Evolutionary conservation across 2,329 filamentous ascomycete genomes (phyloP), one percentile per base, ranked within the genome.

Genomic region (Pezicula radicicola): DNA sequence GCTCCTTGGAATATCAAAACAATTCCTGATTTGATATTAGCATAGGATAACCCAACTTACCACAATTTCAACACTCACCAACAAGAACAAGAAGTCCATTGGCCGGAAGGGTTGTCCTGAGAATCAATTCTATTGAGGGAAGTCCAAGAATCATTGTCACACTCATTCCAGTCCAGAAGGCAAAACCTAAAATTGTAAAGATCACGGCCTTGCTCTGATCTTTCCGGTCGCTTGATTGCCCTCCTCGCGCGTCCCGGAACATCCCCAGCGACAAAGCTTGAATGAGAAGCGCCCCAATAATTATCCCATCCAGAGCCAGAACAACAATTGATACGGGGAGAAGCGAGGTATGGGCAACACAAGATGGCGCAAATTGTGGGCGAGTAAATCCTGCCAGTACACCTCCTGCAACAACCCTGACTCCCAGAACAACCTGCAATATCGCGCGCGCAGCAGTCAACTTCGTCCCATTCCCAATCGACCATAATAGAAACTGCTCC

Each of bases 401-500:
- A 15, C 53, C 58, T 19, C 66, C 66, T 16, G 56, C 62, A 37
- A 67, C 51, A 18, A 64, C 46, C 53, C 66, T 60, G 8, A 62
- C 13, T 10, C 48, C 54, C 28, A 69, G 51, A 27, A 66, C 48
- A 36, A 55, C 60, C 43, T 67, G 65, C 18, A 68, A 46, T 36
- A 64, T 51, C 43, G 64, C 52, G 47, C 57, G 54, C 47, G 57
- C 58, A 8, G 53, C 46, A 6, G 63, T 62, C 40, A 62, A 49
- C 46, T 63, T 65, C 19, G 54, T 61, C 39, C 58, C 61, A 33
- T 65, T 59, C 30, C 56, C 60, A 36, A 65, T 51, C 5, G 62
- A 59, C 66, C 66, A 69, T 36, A 69, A 48, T n/a, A 69, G 46
- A 47, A 66, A 68, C 33, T 66, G 64, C 52, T 65, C 63, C 19